phyloP scores from a whole-genome alignment of 345 rosid species.

The Eucalyptus cladocalyx region DNA sequence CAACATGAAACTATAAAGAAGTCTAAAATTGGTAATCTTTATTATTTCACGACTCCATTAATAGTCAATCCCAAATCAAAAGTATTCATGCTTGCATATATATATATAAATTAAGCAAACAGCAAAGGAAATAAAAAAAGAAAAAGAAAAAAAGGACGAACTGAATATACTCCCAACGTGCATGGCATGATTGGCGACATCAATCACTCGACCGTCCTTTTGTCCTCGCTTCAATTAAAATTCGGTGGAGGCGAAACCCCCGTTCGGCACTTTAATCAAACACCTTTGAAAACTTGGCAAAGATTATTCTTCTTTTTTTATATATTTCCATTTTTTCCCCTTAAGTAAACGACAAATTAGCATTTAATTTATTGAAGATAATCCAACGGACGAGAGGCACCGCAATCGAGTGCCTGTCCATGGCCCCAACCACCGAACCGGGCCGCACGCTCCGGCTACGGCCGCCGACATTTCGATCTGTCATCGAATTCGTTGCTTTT shows the following conservation, averaged over 20 bases:
- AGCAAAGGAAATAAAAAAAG: neutral
- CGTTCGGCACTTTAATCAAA: neutral
- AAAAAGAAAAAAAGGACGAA: too few relatives aligned
- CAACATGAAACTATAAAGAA: neutral
- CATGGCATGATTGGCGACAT: conserved; percentile 9
- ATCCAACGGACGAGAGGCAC: neutral
- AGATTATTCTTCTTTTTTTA: neutral
- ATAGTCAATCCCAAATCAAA: neutral
- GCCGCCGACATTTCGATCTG: neutral
- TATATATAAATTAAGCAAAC: neutral
- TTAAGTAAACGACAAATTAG: neutral
- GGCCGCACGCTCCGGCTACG: conserved; percentile 1
- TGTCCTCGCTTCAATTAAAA: neutral
- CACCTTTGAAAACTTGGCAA: neutral
- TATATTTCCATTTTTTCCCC: neutral
- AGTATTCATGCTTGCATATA: neutral
- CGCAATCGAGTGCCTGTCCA: neutral
- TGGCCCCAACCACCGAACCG: neutral
- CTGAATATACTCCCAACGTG: conserved; percentile 4
- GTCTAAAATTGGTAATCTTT: neutral
- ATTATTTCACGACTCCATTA: neutral
- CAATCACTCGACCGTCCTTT: neutral
- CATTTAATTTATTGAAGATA: neutral
- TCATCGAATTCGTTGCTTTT: neutral
- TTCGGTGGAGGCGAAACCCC: neutral